Evolutionary conservation across 306 rosid species (phyloP).

Genomic region (Rosa multiflora): DNA sequence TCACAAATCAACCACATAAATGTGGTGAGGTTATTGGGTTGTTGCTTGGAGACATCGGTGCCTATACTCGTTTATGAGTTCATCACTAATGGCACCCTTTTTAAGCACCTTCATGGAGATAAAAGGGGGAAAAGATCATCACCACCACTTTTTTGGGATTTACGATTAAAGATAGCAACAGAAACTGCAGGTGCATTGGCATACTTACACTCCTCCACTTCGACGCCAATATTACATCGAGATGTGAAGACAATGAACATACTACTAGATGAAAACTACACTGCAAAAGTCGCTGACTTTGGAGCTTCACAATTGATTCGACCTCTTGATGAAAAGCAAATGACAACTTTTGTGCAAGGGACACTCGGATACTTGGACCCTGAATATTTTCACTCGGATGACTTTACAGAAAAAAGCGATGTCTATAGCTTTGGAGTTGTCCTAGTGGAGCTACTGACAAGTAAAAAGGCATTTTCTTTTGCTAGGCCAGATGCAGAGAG

Average conservation of each 20-base stretch:
- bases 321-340: not conserved
- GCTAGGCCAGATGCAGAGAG: not conserved
- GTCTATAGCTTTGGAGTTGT: conserved; percentile 35
- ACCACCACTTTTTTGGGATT: not conserved
- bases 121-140: not conserved
- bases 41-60: not conserved
- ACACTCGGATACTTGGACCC: conserved; percentile 21
- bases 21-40: conserved; percentile 8
- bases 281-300: not conserved
- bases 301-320: not conserved
- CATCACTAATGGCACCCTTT: not conserved
- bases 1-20: conserved; percentile 18
- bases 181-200: conserved; percentile 15
- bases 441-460: conserved; percentile 28
- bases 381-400: conserved; percentile 22
- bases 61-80: conserved; percentile 15
- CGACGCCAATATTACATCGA: conserved; percentile 2
- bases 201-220: conserved; percentile 1
- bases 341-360: not conserved
- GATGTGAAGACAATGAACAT: not conserved
- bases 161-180: not conserved
- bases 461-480: conserved; percentile 1
- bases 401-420: conserved; percentile 26
- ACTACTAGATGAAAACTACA: not conserved
- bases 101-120: not conserved